A percentile compares a stretch with the other conserved stretches of the same genome.
Conservation (phyloP, 805 yeast genomes). For the Zygosaccharomyces gambellarensis region DNA sequence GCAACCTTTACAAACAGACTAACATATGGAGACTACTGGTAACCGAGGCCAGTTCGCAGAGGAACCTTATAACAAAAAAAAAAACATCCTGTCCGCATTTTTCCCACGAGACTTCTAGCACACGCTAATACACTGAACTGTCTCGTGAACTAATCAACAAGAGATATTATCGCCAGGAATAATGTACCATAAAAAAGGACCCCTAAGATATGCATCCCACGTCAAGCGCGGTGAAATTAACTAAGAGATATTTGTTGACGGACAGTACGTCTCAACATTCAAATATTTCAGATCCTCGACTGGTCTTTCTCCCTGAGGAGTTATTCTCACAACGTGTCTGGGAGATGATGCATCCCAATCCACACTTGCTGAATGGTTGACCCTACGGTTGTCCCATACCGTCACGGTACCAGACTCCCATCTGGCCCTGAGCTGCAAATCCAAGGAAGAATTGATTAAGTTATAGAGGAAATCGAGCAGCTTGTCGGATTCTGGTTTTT, state of each 20-base stretch:
- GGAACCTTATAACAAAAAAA: no score
- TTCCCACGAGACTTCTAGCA: no score
- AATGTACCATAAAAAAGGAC: no score
- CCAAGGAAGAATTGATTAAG: constrained; percentile 51
- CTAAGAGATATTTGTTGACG: constrained; percentile 8
- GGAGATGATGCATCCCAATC: constrained; percentile 66
- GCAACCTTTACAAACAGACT: no score
- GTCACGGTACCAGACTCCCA: constrained; percentile 72
- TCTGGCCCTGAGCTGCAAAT: constrained; percentile 61
- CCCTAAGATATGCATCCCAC: no score
- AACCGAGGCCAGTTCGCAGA: no score
- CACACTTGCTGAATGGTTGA: constrained; percentile 61
- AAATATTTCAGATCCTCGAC: constrained; percentile 43
- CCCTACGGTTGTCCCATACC: constrained; percentile 75
- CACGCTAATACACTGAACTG: no score
- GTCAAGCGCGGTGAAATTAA: no score
- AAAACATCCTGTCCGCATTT: no score
- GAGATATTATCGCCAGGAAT: no score
- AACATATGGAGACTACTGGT: no score
- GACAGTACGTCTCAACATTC: constrained; percentile 20
- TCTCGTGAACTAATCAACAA: no score
- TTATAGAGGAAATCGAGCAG: constrained; percentile 53
- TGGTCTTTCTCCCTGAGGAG: constrained; percentile 72
- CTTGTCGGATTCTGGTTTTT: constrained; percentile 63
- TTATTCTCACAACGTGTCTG: constrained; percentile 70